Percentiles rank a stretch among this genome's conserved stretches.
phyloP scores from a whole-genome alignment of 495 filamentous ascomycete species.

The Penicillium nucicola region DNA sequence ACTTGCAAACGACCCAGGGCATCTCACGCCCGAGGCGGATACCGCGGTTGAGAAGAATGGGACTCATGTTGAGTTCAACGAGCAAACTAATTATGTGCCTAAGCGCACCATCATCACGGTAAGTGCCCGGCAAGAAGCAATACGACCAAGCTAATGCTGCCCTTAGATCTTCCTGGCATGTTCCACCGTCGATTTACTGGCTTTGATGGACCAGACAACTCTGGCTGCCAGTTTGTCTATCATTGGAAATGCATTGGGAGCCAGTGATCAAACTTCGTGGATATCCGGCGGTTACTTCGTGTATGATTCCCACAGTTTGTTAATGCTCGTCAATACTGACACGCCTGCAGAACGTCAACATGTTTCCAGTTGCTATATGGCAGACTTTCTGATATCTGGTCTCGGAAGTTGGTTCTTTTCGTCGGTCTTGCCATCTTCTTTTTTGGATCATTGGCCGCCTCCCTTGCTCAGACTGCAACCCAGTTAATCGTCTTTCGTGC shows the following conservation, averaged over 20 bases:
- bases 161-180: conserved; percentile 53
- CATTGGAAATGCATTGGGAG: conserved; percentile 44
- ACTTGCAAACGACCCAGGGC: conserved; percentile 8
- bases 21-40: neutral
- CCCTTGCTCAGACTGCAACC: conserved; percentile 47
- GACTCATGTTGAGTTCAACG: conserved; percentile 39
- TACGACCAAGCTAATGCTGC: neutral
- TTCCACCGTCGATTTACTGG: conserved; percentile 51
- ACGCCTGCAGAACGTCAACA: conserved; percentile 42
- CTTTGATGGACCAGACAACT: conserved; percentile 55
- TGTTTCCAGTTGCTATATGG: conserved; percentile 56
- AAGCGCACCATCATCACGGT: conserved; percentile 49
- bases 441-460: conserved; percentile 50
- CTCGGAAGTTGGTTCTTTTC: conserved; percentile 52
- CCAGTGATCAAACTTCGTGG: conserved; percentile 49
- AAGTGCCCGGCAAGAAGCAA: conserved; percentile 2
- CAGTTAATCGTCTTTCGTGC: conserved; percentile 55
- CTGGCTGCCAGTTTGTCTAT: conserved; percentile 50
- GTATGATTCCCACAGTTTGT: conserved; percentile 2
- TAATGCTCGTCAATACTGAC: neutral
- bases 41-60: conserved; percentile 10
- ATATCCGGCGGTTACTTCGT: conserved; percentile 55
- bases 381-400: conserved; percentile 56
- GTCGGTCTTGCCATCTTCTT: conserved; percentile 51
- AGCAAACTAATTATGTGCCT: conserved; percentile 56